These are phyloP conservation scores for Trichoderma polysporum DNA, from an alignment of 2,329 filamentous ascomycete genomes.

Conservation along the genomic window DNA sequence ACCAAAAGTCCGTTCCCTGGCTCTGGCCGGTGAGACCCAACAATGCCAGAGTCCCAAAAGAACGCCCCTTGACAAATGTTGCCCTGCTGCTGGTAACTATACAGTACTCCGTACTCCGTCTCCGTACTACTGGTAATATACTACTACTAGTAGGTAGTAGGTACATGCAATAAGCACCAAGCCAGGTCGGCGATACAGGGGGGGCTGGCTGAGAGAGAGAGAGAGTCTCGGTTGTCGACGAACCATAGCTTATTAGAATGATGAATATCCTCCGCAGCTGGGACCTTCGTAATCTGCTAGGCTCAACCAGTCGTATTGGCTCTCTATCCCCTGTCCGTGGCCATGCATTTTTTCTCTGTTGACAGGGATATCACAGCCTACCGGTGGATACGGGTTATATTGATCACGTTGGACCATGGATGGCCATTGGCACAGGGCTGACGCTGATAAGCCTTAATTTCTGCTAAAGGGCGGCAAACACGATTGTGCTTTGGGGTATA, in stretches of 20 bases:
- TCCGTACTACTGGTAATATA: too few species aligned
- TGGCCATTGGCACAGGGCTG: not conserved
- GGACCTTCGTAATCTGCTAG: not conserved
- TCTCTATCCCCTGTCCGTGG: not conserved
- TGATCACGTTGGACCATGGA: not conserved
- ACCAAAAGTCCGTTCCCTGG: too few species aligned
- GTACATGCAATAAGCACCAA: too few species aligned
- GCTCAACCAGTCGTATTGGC: not conserved
- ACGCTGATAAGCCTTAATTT: not conserved
- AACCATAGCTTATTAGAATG: not conserved
- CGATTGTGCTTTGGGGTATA: slow-evolving; percentile 1
- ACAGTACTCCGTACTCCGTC: too few species aligned
- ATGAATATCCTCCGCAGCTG: not conserved
- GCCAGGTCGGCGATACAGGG: slow-evolving; percentile 2
- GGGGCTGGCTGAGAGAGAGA: too few species aligned
- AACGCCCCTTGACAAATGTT: too few species aligned
- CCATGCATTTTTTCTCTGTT: not conserved
- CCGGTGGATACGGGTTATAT: not conserved
- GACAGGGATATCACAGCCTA: not conserved
- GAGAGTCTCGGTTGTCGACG: not conserved
- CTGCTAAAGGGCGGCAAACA: not conserved
- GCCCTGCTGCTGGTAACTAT: too few species aligned
- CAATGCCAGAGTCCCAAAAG: too few species aligned
- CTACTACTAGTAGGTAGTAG: too few species aligned
- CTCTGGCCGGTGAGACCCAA: not conserved